phyloP scores from a whole-genome alignment of 2,329 filamentous ascomycete species.

The Emydomyces testavorans region DNA sequence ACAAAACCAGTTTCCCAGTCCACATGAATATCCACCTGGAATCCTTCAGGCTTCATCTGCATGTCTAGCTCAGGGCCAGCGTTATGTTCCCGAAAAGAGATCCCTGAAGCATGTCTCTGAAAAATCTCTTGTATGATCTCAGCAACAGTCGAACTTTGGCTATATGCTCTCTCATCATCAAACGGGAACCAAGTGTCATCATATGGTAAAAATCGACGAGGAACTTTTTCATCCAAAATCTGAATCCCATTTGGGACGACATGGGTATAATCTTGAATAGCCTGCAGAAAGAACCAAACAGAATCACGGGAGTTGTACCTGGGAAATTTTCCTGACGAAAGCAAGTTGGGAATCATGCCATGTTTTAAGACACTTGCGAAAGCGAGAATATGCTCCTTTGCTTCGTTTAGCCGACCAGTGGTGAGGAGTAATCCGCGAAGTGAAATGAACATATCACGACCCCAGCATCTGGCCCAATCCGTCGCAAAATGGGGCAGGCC shows the following conservation, averaged over 20 bases:
- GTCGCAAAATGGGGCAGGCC: slow-evolving; percentile 88
- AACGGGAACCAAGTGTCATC: slow-evolving; percentile 88
- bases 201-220: slow-evolving; percentile 81
- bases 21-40: slow-evolving; percentile 80
- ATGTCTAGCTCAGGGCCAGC: slow-evolving; percentile 77
- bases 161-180: slow-evolving; percentile 76
- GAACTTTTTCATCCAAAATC: slow-evolving; percentile 64
- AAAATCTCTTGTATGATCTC: slow-evolving; percentile 89
- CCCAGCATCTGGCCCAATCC: slow-evolving; percentile 94
- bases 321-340: slow-evolving; percentile 73
- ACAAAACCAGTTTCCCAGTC: slow-evolving; percentile 88
- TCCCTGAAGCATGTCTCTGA: slow-evolving; percentile 77
- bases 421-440: slow-evolving; percentile 83
- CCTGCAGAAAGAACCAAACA: slow-evolving; percentile 95
- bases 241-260: slow-evolving; percentile 65
- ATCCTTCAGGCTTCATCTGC: slow-evolving; percentile 87
- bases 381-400: slow-evolving; percentile 83
- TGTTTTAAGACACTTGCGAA: slow-evolving; percentile 96
- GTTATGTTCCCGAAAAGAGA: slow-evolving; percentile 90
- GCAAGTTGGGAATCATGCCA: slow-evolving; percentile 91
- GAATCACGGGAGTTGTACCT: slow-evolving; percentile 95
- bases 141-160: slow-evolving; percentile 65
- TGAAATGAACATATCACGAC: slow-evolving; percentile 92
- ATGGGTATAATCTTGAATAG: slow-evolving; percentile 82
- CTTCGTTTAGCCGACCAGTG: slow-evolving; percentile 77